These are phyloP conservation scores for Schwanniomyces pseudopolymorphus DNA, from an alignment of 805 yeast genomes.

Conservation along the genomic window DNA sequence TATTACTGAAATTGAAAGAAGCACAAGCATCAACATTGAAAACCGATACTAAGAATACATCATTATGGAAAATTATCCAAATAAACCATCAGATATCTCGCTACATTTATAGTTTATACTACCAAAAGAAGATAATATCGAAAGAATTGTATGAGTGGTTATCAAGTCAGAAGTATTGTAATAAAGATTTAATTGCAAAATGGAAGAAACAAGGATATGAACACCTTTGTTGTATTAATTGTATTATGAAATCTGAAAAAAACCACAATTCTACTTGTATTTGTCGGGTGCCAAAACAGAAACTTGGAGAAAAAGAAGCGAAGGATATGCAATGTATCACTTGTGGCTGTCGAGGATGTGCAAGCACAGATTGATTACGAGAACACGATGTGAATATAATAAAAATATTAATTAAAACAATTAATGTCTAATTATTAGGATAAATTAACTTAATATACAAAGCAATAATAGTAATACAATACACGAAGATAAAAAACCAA, in stretches of 20 bases:
- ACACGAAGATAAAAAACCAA: not conserved
- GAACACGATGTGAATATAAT: not conserved
- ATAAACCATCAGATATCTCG: slow-evolving; percentile 74
- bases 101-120: slow-evolving; percentile 72
- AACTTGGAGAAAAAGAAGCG: slow-evolving; percentile 32
- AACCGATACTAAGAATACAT: slow-evolving; percentile 52
- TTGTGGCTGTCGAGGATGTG: slow-evolving; percentile 86
- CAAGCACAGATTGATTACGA: slow-evolving; percentile 58
- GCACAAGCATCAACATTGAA: slow-evolving; percentile 32
- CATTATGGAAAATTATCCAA: slow-evolving; percentile 68
- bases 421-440: slow-evolving; percentile 1
- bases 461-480: slow-evolving; percentile 1
- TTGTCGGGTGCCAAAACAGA: slow-evolving; percentile 78
- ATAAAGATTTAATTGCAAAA: slow-evolving; percentile 70
- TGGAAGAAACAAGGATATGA: slow-evolving; percentile 88
- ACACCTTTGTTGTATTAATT: slow-evolving; percentile 75
- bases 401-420: not conserved
- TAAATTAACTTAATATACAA: not conserved
- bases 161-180: slow-evolving; percentile 63
- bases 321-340: slow-evolving; percentile 57
- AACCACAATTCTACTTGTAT: slow-evolving; percentile 68
- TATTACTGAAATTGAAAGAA: slow-evolving; percentile 57
- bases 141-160: slow-evolving; percentile 73
- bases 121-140: slow-evolving; percentile 66
- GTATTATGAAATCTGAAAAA: slow-evolving; percentile 64